Conservation (phyloP, 192 early-diverging fungal species). For the Coemansia sp. region DNA sequence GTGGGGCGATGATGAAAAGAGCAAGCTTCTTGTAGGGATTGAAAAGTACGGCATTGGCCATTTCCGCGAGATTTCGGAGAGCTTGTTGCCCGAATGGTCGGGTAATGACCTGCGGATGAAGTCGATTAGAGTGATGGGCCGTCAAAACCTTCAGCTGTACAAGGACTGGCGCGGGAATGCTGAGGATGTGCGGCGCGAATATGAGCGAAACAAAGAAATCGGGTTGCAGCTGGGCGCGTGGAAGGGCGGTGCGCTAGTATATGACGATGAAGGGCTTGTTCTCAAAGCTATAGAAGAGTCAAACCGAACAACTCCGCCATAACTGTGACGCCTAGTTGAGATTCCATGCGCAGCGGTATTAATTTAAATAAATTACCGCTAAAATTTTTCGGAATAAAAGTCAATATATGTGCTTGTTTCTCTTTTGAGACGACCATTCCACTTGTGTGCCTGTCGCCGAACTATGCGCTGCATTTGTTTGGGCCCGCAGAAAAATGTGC, state of each 20-base stretch:
- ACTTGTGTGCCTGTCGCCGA: slow-evolving; percentile 45
- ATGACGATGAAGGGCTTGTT: slow-evolving; percentile 79
- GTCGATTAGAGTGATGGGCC: slow-evolving; percentile 76
- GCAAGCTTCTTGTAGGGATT: slow-evolving; percentile 73
- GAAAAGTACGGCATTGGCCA: slow-evolving; percentile 83
- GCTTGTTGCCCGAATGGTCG: slow-evolving; percentile 69
- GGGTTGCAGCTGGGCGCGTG: slow-evolving; percentile 70
- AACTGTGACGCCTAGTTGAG: not conserved
- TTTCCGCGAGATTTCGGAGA: slow-evolving; percentile 82
- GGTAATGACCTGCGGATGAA: slow-evolving; percentile 82
- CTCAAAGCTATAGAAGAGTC: slow-evolving; percentile 55
- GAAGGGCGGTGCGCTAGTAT: slow-evolving; percentile 77
- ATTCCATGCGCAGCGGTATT: not conserved
- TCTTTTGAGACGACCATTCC: slow-evolving; percentile 27
- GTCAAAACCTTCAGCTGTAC: slow-evolving; percentile 84
- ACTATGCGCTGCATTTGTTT: slow-evolving; percentile 62
- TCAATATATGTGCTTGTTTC: slow-evolving; percentile 22
- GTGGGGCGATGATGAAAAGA: slow-evolving; percentile 81
- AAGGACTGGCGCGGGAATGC: slow-evolving; percentile 79
- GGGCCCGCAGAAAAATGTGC: slow-evolving; percentile 83
- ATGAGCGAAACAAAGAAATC: slow-evolving; percentile 77
- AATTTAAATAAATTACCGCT: not conserved
- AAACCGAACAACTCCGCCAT: slow-evolving; percentile 34
- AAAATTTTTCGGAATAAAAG: slow-evolving; percentile 28
- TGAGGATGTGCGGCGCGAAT: slow-evolving; percentile 66